Percentiles rank a stretch among this genome's conserved stretches.
phyloP scores from a whole-genome alignment of 768 basidiomycete species.

The Dioszegia hungarica region DNA sequence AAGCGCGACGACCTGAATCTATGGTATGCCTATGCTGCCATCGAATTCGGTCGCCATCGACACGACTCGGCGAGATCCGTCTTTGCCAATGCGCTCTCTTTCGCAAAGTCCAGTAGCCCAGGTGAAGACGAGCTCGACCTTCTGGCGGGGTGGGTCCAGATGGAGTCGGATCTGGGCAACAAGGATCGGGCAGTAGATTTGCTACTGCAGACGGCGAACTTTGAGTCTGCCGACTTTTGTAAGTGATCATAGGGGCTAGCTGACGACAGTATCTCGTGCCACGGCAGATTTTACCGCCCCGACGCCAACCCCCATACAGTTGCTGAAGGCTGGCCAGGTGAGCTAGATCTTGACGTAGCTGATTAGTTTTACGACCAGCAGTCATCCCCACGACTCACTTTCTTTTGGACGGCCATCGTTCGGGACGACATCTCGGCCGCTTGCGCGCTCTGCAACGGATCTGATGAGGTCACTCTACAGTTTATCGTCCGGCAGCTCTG shows the following conservation, averaged over 20 bases:
- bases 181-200: slow-evolving; percentile 9
- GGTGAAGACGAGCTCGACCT: slow-evolving; percentile 37
- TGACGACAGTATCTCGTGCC: background rate
- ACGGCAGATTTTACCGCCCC: background rate
- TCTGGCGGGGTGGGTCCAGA: slow-evolving; percentile 50
- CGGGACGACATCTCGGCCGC: background rate
- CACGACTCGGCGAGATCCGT: slow-evolving; percentile 48
- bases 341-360: slow-evolving; percentile 3
- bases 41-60: slow-evolving; percentile 47
- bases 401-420: background rate
- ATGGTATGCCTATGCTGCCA: slow-evolving; percentile 51
- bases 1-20: slow-evolving; percentile 47
- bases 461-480: background rate
- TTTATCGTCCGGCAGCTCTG: slow-evolving; percentile 12
- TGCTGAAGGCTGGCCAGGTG: slow-evolving; percentile 33
- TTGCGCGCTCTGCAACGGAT: background rate
- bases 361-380: background rate
- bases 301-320: slow-evolving; percentile 2
- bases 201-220: slow-evolving; percentile 13
- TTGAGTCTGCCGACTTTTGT: background rate
- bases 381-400: background rate
- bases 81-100: slow-evolving; percentile 48
- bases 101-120: slow-evolving; percentile 15
- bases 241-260: background rate
- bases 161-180: slow-evolving; percentile 47